These are phyloP conservation scores for Mercurialis annua DNA, from an alignment of 345 rosid genomes.

Conservation along the genomic window DNA sequence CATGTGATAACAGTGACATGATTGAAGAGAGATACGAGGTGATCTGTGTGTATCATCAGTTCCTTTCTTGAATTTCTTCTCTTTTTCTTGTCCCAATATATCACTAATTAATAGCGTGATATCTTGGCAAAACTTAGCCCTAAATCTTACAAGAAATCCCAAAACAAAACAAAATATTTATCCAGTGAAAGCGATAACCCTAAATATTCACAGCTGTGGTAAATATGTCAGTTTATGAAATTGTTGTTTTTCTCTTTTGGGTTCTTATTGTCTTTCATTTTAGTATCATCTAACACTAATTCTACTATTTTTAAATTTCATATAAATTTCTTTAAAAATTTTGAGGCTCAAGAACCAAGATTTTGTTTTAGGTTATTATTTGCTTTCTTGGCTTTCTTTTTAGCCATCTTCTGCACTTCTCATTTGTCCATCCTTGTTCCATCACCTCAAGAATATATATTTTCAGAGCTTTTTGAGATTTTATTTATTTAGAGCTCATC, in stretches of 20 bases:
- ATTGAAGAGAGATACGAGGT: conserved; percentile 17
- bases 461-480: no score
- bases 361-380: background rate
- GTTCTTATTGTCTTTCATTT: conserved; percentile 17
- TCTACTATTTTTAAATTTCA: conserved; percentile 22
- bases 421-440: conserved; percentile 41
- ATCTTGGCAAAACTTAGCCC: conserved; percentile 27
- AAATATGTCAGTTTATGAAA: conserved; percentile 26
- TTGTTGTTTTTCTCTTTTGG: conserved; percentile 22
- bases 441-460: conserved; percentile 41
- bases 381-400: conserved; percentile 9
- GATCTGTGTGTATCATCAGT: background rate
- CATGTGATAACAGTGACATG: conserved; percentile 17
- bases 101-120: conserved; percentile 30
- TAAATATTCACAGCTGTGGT: conserved; percentile 25
- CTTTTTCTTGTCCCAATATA: background rate
- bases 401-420: conserved; percentile 16
- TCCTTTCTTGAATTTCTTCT: background rate
- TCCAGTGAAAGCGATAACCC: conserved; percentile 24
- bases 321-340: no score
- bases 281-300: background rate
- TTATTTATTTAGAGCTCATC: no score
- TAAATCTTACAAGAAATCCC: conserved; percentile 19
- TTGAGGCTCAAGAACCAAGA: conserved; percentile 36
- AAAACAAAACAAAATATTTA: background rate